Conservation (phyloP, 768 basidiomycete species). For the Clavulina sp. region DNA sequence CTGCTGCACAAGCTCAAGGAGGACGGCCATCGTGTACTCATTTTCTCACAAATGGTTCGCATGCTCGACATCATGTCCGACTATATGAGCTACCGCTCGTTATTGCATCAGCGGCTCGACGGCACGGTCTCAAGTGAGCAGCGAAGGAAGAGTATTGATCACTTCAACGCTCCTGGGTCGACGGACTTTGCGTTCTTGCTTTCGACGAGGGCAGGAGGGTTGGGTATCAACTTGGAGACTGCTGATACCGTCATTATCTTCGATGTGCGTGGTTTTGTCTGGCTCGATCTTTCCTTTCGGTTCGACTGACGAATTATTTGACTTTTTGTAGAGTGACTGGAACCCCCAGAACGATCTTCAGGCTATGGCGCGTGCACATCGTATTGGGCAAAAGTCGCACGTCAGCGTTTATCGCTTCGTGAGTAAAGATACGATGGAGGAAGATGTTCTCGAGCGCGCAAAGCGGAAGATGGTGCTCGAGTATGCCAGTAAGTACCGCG, state of each 20-base stretch:
- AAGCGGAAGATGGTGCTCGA: conserved; percentile 99
- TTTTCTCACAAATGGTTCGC: conserved; percentile 99
- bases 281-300: conserved; percentile 12
- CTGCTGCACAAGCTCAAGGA: conserved; percentile 73
- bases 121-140: conserved; percentile 80
- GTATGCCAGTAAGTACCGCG: conserved; percentile 73
- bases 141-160: conserved; percentile 89
- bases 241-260: conserved; percentile 99
- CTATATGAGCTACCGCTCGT: conserved; percentile 81
- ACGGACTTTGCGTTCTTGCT: conserved; percentile 94
- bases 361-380: conserved; percentile 98
- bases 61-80: conserved; percentile 98
- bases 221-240: conserved; percentile 97
- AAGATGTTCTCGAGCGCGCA: conserved; percentile 92
- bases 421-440: conserved; percentile 98
- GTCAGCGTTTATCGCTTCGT: conserved; percentile 98
- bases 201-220: conserved; percentile 89
- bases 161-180: conserved; percentile 86
- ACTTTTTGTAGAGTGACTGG: conserved; percentile 75
- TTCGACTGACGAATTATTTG: conserved; percentile 1
- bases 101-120: conserved; percentile 85
- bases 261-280: conserved; percentile 45
- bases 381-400: conserved; percentile 96
- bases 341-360: conserved; percentile 98
- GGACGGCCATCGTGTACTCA: conserved; percentile 91